A percentile compares a stretch with the other conserved stretches of the same genome.
Evolutionary conservation across 202 grass and related monocot genomes (phyloP).

Genomic region (Eragrostis tef): DNA sequence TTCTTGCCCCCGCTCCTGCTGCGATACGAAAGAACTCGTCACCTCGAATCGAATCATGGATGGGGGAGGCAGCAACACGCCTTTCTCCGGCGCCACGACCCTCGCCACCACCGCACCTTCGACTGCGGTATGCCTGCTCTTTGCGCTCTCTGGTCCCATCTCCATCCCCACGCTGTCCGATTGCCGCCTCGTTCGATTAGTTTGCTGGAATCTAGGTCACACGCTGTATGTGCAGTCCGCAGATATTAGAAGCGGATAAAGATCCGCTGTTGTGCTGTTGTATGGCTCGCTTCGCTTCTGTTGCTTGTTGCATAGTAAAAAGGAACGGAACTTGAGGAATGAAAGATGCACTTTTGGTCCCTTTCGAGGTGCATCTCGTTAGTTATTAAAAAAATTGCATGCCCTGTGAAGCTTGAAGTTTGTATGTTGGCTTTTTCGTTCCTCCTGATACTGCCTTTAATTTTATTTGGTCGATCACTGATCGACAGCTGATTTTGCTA

Average conservation of each 20-base stretch:
- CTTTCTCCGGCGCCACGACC: slow-evolving; percentile 10
- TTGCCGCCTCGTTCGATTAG: not conserved
- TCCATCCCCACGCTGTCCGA: not conserved
- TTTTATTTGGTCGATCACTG: not conserved
- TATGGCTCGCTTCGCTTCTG: not conserved
- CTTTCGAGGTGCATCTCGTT: not conserved
- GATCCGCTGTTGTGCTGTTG: not conserved
- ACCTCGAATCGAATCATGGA: slow-evolving; percentile 42
- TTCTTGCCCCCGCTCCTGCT: not conserved
- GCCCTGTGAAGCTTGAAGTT: slow-evolving; percentile 14
- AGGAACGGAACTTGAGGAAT: not conserved
- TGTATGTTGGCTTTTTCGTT: not conserved
- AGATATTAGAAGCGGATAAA: not conserved
- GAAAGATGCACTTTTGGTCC: not conserved
- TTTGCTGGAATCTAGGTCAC: slow-evolving; percentile 36
- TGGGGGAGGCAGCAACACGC: slow-evolving; percentile 5
- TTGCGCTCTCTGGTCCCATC: slow-evolving; percentile 10
- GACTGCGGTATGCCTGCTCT: slow-evolving; percentile 41
- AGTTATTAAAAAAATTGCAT: not conserved
- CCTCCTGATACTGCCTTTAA: not conserved
- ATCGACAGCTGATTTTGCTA: slow-evolving; percentile 35
- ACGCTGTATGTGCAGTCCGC: not conserved
- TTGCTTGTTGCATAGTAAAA: not conserved
- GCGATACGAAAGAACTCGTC: not conserved
- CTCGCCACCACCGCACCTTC: slow-evolving; percentile 14